phyloP scores from a whole-genome alignment of 2,329 filamentous ascomycete species.

The Penicillium sp. region DNA sequence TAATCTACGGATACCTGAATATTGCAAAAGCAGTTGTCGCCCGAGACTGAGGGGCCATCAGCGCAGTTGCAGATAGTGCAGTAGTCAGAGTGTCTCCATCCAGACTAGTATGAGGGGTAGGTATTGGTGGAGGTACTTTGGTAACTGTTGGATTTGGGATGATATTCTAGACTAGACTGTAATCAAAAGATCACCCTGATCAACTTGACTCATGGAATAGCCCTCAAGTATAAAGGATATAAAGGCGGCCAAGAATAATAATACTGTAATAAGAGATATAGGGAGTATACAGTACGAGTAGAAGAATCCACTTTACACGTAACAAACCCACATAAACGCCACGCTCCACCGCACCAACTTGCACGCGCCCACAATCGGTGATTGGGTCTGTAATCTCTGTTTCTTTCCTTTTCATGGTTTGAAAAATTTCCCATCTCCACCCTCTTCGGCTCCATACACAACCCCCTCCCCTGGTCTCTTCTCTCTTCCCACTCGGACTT shows the following conservation, averaged over 20 bases:
- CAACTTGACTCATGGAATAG: too few relatives aligned
- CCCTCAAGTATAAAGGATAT: too few relatives aligned
- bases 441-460: constrained; percentile 6
- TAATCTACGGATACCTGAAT: neutral
- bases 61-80: constrained; percentile 10
- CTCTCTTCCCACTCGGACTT: neutral
- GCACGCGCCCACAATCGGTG: constrained; percentile 2
- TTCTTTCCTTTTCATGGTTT: constrained; percentile 6
- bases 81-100: constrained; percentile 17
- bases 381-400: constrained; percentile 2
- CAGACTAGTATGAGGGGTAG: constrained; percentile 24
- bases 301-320: constrained; percentile 11
- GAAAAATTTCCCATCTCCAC: constrained; percentile 19
- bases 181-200: too few relatives aligned
- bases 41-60: constrained; percentile 2
- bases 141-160: neutral
- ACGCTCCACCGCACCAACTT: constrained; percentile 6
- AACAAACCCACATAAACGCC: constrained; percentile 8
- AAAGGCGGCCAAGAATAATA: too few relatives aligned
- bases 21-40: neutral
- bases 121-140: constrained; percentile 1
- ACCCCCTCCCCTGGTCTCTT: neutral
- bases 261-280: neutral
- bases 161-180: too few relatives aligned
- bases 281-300: neutral